These are phyloP conservation scores for Coemansia sp. DNA, from an alignment of 192 early-diverging fungal genomes.

Conservation along the genomic window DNA sequence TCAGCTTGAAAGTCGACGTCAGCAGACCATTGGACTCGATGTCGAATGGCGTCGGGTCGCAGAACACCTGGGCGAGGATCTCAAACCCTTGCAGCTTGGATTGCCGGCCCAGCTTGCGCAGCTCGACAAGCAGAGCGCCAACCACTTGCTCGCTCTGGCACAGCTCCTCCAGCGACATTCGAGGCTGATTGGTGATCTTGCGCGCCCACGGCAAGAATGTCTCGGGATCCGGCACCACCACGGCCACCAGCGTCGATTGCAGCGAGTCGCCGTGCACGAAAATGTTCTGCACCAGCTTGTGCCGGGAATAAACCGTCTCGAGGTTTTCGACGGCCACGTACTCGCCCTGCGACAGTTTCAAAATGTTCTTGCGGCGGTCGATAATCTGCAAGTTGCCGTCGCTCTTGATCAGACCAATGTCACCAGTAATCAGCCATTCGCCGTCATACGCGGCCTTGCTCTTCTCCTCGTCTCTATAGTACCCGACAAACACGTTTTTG, in stretches of 20 bases:
- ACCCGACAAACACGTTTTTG: conserved; percentile 66
- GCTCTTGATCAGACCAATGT: conserved; percentile 75
- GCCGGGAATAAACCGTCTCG: conserved; percentile 71
- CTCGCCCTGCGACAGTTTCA: conserved; percentile 86
- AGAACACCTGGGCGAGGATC: conserved; percentile 61
- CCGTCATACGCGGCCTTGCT: conserved; percentile 72
- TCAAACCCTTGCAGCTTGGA: conserved; percentile 87
- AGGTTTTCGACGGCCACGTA: conserved; percentile 91
- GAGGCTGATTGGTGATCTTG: conserved; percentile 9
- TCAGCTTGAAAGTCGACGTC: conserved; percentile 91
- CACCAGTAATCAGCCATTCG: conserved; percentile 85
- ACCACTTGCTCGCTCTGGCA: conserved; percentile 50
- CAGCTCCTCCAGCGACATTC: conserved; percentile 47
- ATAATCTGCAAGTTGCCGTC: conserved; percentile 74
- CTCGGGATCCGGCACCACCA: conserved; percentile 80
- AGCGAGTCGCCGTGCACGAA: conserved; percentile 93
- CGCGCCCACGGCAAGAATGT: conserved; percentile 64
- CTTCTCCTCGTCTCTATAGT: conserved; percentile 74
- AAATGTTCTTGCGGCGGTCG: conserved; percentile 79
- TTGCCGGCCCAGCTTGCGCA: conserved; percentile 59
- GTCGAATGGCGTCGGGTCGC: conserved; percentile 66
- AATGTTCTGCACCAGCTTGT: conserved; percentile 74
- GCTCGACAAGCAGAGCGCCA: conserved; percentile 57
- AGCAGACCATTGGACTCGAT: conserved; percentile 74
- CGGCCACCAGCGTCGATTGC: conserved; percentile 73